These are phyloP conservation scores for Clavispora asparagi DNA, from an alignment of 805 yeast genomes.

Conservation along the genomic window DNA sequence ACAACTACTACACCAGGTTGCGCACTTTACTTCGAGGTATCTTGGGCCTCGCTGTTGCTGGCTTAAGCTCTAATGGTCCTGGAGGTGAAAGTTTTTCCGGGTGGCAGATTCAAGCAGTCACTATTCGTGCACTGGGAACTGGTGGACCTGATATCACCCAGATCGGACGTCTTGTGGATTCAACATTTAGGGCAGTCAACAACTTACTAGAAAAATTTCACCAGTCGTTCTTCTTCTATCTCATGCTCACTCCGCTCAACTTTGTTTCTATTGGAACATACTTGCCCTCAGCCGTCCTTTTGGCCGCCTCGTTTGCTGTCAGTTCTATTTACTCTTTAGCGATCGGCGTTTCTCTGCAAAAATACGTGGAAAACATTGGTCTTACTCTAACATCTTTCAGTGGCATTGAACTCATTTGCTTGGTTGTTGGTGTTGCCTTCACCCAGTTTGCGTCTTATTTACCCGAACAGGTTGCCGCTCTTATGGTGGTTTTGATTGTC, in stretches of 20 bases:
- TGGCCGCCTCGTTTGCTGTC: constrained; percentile 64
- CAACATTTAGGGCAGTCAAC: constrained; percentile 81
- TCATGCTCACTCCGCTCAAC: constrained; percentile 66
- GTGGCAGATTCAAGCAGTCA: constrained; percentile 90
- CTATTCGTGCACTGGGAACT: constrained; percentile 64
- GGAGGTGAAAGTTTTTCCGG: constrained; percentile 88
- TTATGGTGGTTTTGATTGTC: not conserved
- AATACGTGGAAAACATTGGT: constrained; percentile 19
- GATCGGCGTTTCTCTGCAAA: constrained; percentile 29
- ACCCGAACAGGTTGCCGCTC: not conserved
- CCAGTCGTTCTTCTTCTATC: constrained; percentile 91
- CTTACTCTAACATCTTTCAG: constrained; percentile 24
- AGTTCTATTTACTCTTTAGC: constrained; percentile 58
- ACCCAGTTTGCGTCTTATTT: constrained; percentile 17
- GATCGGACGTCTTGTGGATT: constrained; percentile 86
- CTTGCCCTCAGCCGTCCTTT: constrained; percentile 74
- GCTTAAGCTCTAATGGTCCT: constrained; percentile 55
- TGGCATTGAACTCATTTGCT: constrained; percentile 20
- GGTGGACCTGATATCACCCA: constrained; percentile 73
- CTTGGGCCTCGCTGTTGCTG: constrained; percentile 63
- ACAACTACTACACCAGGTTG: constrained; percentile 52
- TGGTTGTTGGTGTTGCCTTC: constrained; percentile 19
- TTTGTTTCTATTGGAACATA: constrained; percentile 95
- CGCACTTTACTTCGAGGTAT: constrained; percentile 60
- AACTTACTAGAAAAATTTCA: constrained; percentile 93